These are phyloP conservation scores for Cyberlindnera mrakii DNA, from an alignment of 805 yeast species.

Conservation along the genomic window DNA sequence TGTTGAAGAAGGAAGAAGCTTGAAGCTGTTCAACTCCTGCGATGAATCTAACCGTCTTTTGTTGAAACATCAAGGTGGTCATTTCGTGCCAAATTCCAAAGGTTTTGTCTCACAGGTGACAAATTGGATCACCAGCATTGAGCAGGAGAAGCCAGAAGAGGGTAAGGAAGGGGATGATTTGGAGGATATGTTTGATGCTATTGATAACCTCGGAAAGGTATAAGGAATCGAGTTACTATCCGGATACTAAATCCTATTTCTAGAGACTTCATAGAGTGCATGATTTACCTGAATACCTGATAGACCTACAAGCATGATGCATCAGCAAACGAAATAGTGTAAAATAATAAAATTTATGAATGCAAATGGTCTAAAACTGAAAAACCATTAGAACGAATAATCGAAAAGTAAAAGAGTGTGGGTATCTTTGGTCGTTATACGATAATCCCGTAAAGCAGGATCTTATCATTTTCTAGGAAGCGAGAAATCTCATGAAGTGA, in stretches of 20 bases:
- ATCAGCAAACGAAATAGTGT: too few species aligned
- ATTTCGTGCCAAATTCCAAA: slow-evolving; percentile 87
- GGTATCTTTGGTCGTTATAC: background rate
- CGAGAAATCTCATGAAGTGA: slow-evolving; percentile 17
- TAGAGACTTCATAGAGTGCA: too few species aligned
- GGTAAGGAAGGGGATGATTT: slow-evolving; percentile 21
- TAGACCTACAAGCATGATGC: too few species aligned
- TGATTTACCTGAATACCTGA: too few species aligned
- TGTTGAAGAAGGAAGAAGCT: slow-evolving; percentile 65
- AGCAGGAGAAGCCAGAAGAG: background rate
- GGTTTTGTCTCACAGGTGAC: slow-evolving; percentile 28
- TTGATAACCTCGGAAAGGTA: slow-evolving; percentile 34
- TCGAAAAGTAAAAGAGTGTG: background rate
- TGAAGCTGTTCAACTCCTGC: slow-evolving; percentile 48
- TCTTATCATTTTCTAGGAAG: background rate
- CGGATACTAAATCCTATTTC: too few species aligned
- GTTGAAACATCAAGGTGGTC: slow-evolving; percentile 91
- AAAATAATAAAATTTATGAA: background rate
- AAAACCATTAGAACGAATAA: background rate
- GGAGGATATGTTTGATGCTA: slow-evolving; percentile 30
- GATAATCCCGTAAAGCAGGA: too few species aligned
- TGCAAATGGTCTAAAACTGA: background rate
- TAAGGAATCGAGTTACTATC: background rate
- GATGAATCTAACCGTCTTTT: slow-evolving; percentile 35
- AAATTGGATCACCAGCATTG: slow-evolving; percentile 26